These are phyloP conservation scores for Phaeosphaeriaceae sp. DNA, from an alignment of 2,329 filamentous ascomycete genomes.

Conservation along the genomic window DNA sequence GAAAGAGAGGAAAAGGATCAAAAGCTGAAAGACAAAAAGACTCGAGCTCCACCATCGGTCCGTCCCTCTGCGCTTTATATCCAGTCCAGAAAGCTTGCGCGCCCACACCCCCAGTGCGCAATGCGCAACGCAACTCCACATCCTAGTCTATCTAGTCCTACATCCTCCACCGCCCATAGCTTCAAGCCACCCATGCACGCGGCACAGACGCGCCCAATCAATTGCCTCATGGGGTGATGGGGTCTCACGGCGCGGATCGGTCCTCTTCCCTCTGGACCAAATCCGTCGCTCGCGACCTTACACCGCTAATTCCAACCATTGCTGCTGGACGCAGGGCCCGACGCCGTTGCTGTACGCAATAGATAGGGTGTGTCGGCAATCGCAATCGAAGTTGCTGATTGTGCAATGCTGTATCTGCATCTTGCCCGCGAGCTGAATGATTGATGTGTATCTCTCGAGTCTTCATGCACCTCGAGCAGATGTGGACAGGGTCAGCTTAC, in stretches of 20 bases:
- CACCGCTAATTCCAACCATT: conserved; percentile 4
- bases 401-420: neutral
- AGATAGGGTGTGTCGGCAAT: neutral
- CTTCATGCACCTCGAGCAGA: neutral
- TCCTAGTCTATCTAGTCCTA: conserved; percentile 9
- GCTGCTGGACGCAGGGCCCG: neutral
- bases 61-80: conserved; percentile 6
- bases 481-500: conserved; percentile 1
- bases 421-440: neutral
- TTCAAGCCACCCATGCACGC: neutral
- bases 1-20: neutral
- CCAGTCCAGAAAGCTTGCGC: neutral
- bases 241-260: conserved; percentile 5
- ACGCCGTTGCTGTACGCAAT: neutral
- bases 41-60: neutral
- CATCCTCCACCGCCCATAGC: conserved; percentile 6
- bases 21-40: neutral
- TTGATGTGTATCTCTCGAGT: neutral
- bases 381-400: neutral
- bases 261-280: neutral
- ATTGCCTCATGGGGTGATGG: conserved; percentile 5
- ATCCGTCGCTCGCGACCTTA: neutral
- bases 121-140: conserved; percentile 9
- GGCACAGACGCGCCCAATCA: conserved; percentile 4
- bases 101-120: neutral